A percentile compares a stretch with the other conserved stretches of the same genome.
Evolutionary conservation across 768 basidiomycete species (phyloP).

Genomic region (Trametes villosa): DNA sequence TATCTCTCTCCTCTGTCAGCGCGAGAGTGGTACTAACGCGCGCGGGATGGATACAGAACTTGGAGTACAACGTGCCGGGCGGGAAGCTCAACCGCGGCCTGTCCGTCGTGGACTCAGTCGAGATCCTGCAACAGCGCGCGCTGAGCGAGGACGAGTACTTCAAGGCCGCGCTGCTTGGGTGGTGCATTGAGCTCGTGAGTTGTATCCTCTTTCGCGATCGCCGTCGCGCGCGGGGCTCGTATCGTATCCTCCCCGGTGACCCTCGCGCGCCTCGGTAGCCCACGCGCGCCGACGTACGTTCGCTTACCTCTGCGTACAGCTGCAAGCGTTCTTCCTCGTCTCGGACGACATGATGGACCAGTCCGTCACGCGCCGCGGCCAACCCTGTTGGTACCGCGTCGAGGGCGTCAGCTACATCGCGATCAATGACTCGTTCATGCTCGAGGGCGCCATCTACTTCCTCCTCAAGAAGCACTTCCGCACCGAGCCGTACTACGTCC

Average conservation of each 20-base stretch:
- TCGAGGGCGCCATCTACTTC: conserved; percentile 91
- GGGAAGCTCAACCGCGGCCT: conserved; percentile 97
- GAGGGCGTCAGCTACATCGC: conserved; percentile 79
- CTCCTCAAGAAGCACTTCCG: conserved; percentile 90
- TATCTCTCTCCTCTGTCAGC: neutral
- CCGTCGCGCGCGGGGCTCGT: neutral
- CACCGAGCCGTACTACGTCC: conserved; percentile 77
- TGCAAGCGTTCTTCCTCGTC: conserved; percentile 98
- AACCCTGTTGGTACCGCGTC: conserved; percentile 92
- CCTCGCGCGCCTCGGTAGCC: neutral
- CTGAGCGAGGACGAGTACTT: conserved; percentile 86
- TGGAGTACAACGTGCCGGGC: conserved; percentile 94
- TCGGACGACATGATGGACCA: conserved; percentile 98
- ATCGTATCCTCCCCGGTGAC: neutral
- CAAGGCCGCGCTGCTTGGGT: conserved; percentile 87
- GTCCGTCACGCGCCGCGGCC: conserved; percentile 90
- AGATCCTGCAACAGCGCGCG: conserved; percentile 76
- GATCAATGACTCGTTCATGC: conserved; percentile 96
- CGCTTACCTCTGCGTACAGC: conserved; percentile 46
- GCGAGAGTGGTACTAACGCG: neutral
- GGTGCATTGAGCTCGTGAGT: conserved; percentile 90
- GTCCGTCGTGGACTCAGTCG: conserved; percentile 91
- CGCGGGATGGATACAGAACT: conserved; percentile 55
- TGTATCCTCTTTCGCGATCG: conserved; percentile 38
- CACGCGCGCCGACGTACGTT: neutral